Evolutionary conservation across 768 basidiomycete genomes (phyloP), one percentile per base, ranked within the genome.

Genomic region (Inosperma sp.): DNA sequence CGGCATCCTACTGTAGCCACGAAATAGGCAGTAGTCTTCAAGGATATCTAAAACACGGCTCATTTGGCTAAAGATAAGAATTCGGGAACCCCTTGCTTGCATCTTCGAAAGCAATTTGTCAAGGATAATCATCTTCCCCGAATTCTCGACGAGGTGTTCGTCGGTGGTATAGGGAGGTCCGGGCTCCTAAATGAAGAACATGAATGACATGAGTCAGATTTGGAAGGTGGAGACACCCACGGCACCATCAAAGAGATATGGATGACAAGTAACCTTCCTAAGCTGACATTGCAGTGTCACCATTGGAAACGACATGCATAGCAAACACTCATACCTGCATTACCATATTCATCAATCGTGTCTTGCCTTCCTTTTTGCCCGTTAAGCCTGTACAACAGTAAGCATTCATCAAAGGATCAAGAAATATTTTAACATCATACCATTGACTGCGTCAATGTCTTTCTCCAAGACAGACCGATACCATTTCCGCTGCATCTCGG

Each of bases 51-150:
- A 77, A 51, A 98, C 89, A n/a, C 96, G 86, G 69, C 91, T 94
- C 96, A 99, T 98, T 68, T 98, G 96, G 60, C 92, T 95, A 74
- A 99, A 99, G 54, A 99, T 96, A 57, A 97, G 80, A 3, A 93
- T 89, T 7, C 95, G 82, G 3, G 92, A 95, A n/a, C 93, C 94
- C 65, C 93, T 93, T 19, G 71, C 83, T 62, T 90, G 92, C 90
- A 97, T 87, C 27, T 78, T 82, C 50, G 75, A 74, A 16, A 98
- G 80, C 0, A 99, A 76, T 67, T 93, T 97, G 73, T 99, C 94
- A 23, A 99, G 80, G 53, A 99, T 94, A 48, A 95, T 73, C 95
- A 98, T 97, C 72, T 98, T 98, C 30, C 95, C 96, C 0, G 82
- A 88, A 64, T 95, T 96, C 59, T 94, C 78, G 57, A 98, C 77